These are phyloP conservation scores for Phytophthora tentaculata DNA, from an alignment of 352 stramenopile species.

Conservation along the genomic window DNA sequence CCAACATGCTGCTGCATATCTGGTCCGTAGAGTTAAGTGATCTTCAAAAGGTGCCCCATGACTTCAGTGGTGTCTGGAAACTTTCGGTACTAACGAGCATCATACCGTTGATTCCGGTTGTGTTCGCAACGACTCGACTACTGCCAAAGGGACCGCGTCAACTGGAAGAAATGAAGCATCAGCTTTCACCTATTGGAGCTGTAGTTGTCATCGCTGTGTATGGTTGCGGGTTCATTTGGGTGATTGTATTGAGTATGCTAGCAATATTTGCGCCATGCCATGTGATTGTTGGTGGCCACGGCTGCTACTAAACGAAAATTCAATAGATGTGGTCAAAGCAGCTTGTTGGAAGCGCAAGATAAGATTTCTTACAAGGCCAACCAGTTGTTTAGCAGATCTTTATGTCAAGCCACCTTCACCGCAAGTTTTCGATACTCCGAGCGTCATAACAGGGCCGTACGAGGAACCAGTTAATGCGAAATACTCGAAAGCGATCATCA, in stretches of 20 bases:
- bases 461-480: no score
- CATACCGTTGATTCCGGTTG: constrained; percentile 55
- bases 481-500: no score
- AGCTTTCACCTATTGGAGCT: constrained; percentile 51
- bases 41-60: constrained; percentile 43
- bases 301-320: constrained; percentile 40
- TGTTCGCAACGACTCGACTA: constrained; percentile 54
- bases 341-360: no score
- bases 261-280: constrained; percentile 71
- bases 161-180: constrained; percentile 57
- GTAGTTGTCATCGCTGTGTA: constrained; percentile 49
- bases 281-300: constrained; percentile 64
- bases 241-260: constrained; percentile 64
- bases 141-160: constrained; percentile 58
- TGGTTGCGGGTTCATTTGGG: constrained; percentile 68
- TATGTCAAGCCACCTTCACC: no score
- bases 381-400: no score
- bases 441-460: no score
- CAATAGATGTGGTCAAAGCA: background rate
- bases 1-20: constrained; percentile 76
- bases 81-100: constrained; percentile 70
- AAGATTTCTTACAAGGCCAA: no score
- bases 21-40: constrained; percentile 79
- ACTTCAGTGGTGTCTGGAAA: constrained; percentile 82
- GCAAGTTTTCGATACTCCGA: no score